Evolutionary conservation across 2,329 filamentous ascomycete genomes (phyloP).

Genomic region (Microsporum ferrugineum): DNA sequence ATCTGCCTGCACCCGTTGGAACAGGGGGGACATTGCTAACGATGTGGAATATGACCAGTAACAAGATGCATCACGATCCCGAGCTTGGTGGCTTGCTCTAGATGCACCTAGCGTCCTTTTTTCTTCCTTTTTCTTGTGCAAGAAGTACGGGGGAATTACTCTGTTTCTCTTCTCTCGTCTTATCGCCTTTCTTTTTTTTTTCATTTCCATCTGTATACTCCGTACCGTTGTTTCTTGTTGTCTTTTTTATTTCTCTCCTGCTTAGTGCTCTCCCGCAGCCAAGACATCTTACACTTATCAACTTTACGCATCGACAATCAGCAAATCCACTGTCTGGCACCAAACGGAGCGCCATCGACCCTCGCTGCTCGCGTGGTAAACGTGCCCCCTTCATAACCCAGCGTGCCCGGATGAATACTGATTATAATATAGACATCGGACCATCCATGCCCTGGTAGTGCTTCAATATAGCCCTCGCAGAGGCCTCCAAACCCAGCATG

Average conservation of each 20-base stretch:
- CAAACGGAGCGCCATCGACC: background rate
- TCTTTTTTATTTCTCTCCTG: background rate
- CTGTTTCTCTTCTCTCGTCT: background rate
- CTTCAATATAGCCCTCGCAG: background rate
- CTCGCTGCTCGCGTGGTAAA: background rate
- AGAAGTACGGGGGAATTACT: background rate
- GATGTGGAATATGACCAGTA: constrained; percentile 3
- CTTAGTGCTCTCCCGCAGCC: background rate
- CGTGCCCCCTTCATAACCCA: background rate
- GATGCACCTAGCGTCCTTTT: constrained; percentile 2
- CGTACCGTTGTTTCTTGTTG: no score
- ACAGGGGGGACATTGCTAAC: background rate
- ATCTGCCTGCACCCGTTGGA: constrained; percentile 1
- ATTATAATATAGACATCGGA: background rate
- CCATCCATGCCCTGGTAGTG: background rate
- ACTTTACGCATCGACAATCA: background rate
- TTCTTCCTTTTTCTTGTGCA: background rate
- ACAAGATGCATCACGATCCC: constrained; percentile 1
- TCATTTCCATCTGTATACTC: background rate
- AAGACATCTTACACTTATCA: background rate
- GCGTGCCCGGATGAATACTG: background rate
- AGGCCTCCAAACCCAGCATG: background rate
- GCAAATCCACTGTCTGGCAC: background rate
- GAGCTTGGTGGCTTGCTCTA: constrained; percentile 4
- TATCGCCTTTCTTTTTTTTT: background rate